These are phyloP conservation scores for Boletus tomentosulus DNA, from an alignment of 768 basidiomycete species.

Conservation along the genomic window DNA sequence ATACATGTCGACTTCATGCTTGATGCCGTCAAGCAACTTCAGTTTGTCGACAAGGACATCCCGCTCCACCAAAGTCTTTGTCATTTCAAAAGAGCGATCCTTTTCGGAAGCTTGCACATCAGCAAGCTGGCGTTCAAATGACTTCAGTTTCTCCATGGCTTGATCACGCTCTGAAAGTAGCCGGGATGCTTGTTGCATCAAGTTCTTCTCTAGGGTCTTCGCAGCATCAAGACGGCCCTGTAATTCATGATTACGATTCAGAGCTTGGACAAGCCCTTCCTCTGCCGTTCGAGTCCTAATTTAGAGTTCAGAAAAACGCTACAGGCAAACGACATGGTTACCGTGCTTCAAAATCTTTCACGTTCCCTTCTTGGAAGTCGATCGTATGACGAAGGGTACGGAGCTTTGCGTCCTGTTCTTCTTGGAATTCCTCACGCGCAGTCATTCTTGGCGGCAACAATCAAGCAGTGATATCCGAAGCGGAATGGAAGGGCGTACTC, in stretches of 20 bases:
- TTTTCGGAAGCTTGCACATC: constrained; percentile 19
- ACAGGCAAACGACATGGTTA: constrained; percentile 3
- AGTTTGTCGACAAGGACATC: constrained; percentile 20
- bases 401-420: constrained; percentile 26
- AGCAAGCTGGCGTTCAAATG: constrained; percentile 12
- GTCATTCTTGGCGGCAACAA: constrained; percentile 17
- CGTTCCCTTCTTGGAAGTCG: constrained; percentile 28
- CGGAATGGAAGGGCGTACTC: constrained; percentile 27
- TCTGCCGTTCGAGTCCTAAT: constrained; percentile 19
- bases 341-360: constrained; percentile 25
- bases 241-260: constrained; percentile 24
- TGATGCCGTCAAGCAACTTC: constrained; percentile 13
- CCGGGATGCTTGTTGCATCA: constrained; percentile 23
- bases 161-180: constrained; percentile 26
- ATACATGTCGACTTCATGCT: constrained; percentile 15
- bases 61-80: constrained; percentile 16
- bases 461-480: constrained; percentile 11
- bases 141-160: constrained; percentile 11
- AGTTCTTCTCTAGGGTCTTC: constrained; percentile 19
- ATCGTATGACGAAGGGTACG: constrained; percentile 29
- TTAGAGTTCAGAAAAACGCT: constrained; percentile 8
- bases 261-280: constrained; percentile 12
- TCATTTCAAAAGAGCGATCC: constrained; percentile 12
- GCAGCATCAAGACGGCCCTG: constrained; percentile 27
- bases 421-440: constrained; percentile 18